Conservation (phyloP, 208 protist species). For the Wallacemonas sp. region DNA sequence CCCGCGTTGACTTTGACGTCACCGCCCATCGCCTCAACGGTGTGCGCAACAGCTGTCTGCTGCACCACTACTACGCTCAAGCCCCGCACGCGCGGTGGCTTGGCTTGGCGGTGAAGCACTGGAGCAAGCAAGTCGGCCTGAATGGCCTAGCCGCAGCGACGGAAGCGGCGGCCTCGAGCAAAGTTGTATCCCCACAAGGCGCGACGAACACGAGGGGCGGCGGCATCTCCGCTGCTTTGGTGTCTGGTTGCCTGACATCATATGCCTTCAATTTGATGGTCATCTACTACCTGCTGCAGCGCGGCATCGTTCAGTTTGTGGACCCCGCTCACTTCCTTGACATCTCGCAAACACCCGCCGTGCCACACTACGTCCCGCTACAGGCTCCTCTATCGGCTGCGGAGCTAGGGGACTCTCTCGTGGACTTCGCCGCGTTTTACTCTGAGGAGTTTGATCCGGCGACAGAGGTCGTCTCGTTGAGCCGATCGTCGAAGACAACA, state of each 20-base stretch:
- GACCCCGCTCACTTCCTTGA: slow-evolving; percentile 36
- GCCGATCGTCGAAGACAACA: slow-evolving; percentile 41
- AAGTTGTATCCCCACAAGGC: neutral
- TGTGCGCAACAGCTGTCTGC: slow-evolving; percentile 82
- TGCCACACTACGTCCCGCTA: slow-evolving; percentile 39
- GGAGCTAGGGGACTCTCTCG: slow-evolving; percentile 55
- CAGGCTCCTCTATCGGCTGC: slow-evolving; percentile 15
- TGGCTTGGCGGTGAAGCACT: slow-evolving; percentile 77
- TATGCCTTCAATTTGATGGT: slow-evolving; percentile 90
- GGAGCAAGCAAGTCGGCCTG: slow-evolving; percentile 80
- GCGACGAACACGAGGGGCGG: too few relatives aligned
- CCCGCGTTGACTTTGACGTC: slow-evolving; percentile 70
- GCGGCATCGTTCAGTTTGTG: slow-evolving; percentile 54
- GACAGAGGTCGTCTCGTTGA: slow-evolving; percentile 69
- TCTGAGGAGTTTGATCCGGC: slow-evolving; percentile 64
- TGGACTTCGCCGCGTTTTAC: slow-evolving; percentile 84
- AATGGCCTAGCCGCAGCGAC: slow-evolving; percentile 32
- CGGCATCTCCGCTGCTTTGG: slow-evolving; percentile 14
- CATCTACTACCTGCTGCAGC: slow-evolving; percentile 77
- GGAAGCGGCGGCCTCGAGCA: neutral
- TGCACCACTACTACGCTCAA: slow-evolving; percentile 76
- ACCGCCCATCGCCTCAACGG: slow-evolving; percentile 80
- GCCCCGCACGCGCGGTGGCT: slow-evolving; percentile 62
- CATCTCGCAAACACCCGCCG: slow-evolving; percentile 33
- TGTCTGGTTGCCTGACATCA: slow-evolving; percentile 77